Evolutionary conservation across 441 rosid genomes (phyloP).

Genomic region (Daphne laureola): DNA sequence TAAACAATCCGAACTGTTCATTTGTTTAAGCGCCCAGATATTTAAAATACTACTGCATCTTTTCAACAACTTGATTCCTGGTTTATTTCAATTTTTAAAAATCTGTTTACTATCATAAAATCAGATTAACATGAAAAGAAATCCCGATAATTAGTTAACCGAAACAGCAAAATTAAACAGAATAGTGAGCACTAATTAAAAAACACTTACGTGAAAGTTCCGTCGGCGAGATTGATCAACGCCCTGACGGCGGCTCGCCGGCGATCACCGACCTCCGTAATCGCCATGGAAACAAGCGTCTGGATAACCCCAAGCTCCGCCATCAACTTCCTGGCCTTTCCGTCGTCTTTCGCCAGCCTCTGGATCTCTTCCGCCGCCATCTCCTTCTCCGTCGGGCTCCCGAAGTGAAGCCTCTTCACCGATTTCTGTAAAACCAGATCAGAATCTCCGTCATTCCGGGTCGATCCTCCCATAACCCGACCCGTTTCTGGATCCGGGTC

Average conservation of each 20-base stretch:
- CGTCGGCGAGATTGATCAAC: conserved; percentile 74
- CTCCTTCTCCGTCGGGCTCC: conserved; percentile 64
- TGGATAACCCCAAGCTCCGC: conserved; percentile 85
- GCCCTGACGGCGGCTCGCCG: conserved; percentile 56
- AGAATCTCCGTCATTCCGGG: conserved; percentile 18
- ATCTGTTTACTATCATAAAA: too few species aligned
- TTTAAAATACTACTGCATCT: too few species aligned
- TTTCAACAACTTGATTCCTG: too few species aligned
- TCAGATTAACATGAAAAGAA: too few species aligned
- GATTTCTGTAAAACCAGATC: conserved; percentile 52
- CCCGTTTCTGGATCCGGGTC: conserved; percentile 7
- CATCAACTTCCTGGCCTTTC: conserved; percentile 47
- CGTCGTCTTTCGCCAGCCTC: conserved; percentile 51
- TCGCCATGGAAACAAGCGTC: conserved; percentile 62
- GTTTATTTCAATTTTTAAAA: too few species aligned
- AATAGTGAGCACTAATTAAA: not conserved
- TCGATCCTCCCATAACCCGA: not conserved
- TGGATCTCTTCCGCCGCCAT: conserved; percentile 59
- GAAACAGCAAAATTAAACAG: not conserved
- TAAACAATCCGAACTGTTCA: too few species aligned
- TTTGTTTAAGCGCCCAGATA: too few species aligned
- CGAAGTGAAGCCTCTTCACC: conserved; percentile 81
- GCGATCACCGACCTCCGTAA: conserved; percentile 27
- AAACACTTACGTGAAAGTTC: conserved; percentile 60
- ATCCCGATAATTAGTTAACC: too few species aligned